phyloP scores from a whole-genome alignment of 2,329 filamentous ascomycete genomes.

The Paecilomyces fulvus region DNA sequence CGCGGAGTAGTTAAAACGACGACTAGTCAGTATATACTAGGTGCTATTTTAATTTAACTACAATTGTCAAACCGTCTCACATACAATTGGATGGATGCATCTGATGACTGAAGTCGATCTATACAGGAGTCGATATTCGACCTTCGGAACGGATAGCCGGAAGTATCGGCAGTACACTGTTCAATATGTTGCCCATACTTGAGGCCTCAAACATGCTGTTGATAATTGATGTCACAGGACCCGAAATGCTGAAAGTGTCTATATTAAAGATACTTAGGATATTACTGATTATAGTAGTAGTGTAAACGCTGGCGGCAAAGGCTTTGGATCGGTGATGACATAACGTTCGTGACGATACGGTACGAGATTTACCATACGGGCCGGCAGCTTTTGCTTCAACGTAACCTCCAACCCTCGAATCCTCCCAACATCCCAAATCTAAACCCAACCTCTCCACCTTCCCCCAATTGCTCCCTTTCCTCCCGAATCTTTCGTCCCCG shows the following conservation, averaged over 20 bases:
- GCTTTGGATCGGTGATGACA: slow-evolving; percentile 6
- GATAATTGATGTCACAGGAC: neutral
- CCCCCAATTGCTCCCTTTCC: slow-evolving; percentile 14
- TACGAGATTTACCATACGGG: slow-evolving; percentile 11
- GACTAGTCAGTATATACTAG: too few species aligned
- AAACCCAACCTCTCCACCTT: neutral
- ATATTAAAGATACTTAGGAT: neutral
- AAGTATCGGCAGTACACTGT: neutral
- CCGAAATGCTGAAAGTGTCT: neutral
- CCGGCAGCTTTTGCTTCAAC: slow-evolving; percentile 13
- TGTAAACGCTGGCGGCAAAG: neutral
- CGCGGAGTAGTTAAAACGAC: too few species aligned
- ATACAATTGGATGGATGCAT: neutral
- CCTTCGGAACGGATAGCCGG: neutral
- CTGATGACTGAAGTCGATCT: neutral
- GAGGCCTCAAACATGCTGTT: neutral
- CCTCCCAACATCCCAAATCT: slow-evolving; percentile 14
- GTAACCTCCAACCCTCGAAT: slow-evolving; percentile 12
- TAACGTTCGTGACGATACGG: slow-evolving; percentile 13
- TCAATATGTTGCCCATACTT: neutral
- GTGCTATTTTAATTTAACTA: neutral
- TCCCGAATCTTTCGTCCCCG: slow-evolving; percentile 13
- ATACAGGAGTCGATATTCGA: neutral
- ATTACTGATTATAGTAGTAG: neutral
- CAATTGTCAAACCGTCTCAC: neutral